A percentile compares a stretch with the other conserved stretches of the same genome.
These are phyloP conservation scores for Penicillium maclennaniae DNA, from an alignment of 495 filamentous ascomycete species.

Conservation along the genomic window DNA sequence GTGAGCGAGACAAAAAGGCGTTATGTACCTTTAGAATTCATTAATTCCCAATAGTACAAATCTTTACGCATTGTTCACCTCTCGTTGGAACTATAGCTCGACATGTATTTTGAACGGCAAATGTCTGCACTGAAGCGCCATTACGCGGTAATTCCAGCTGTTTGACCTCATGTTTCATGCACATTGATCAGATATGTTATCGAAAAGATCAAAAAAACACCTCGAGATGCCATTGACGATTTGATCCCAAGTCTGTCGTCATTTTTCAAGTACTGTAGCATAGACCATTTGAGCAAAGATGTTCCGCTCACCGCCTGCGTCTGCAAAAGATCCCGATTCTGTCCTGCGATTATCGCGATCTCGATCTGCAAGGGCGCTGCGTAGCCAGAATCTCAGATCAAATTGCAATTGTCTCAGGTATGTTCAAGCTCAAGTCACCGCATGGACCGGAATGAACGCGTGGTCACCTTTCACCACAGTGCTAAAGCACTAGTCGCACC, in stretches of 20 bases:
- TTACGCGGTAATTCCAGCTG: too few species aligned
- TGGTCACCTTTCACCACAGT: background rate
- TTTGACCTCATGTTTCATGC: background rate
- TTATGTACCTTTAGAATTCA: background rate
- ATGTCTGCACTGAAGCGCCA: too few species aligned
- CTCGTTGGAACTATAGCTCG: background rate
- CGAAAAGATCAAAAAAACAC: background rate
- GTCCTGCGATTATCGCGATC: constrained; percentile 13
- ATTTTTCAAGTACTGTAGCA: background rate
- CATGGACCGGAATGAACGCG: background rate
- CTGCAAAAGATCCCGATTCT: constrained; percentile 11
- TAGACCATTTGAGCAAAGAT: background rate
- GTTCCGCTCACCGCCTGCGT: constrained; percentile 12
- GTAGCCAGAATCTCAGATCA: constrained; percentile 15
- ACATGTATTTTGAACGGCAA: background rate
- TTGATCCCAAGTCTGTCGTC: too few species aligned
- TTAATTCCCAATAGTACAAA: constrained; percentile 2
- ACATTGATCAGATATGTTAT: background rate
- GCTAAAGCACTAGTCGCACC: background rate
- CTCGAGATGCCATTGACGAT: background rate
- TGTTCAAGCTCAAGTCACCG: background rate
- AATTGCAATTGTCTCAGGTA: constrained; percentile 9
- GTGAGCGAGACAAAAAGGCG: constrained; percentile 12
- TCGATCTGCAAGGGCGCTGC: constrained; percentile 13
- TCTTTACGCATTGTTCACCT: background rate